Evolutionary conservation across 2,329 filamentous ascomycete genomes (phyloP), one percentile per base, ranked within the genome.

Genomic region (Aspergillus floridensis): DNA sequence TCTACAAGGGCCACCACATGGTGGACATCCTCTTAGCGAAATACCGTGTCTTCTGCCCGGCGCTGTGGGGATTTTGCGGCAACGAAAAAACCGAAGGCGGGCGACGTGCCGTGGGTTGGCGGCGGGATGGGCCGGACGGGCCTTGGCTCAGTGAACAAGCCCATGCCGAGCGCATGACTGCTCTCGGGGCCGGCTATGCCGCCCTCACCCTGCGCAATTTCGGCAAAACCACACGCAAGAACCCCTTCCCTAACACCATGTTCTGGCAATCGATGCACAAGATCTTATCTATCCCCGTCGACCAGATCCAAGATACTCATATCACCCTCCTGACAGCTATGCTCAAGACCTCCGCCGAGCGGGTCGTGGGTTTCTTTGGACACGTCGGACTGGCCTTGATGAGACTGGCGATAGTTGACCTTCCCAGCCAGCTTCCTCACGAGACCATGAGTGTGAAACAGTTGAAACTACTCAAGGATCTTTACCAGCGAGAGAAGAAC

Each of bases 21-120:
- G 88, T 92, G 55, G 91, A 96, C 71, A 90, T 98, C 60, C 81
- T 98, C 31, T 88, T 96, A 69, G 88, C 93, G 57, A 97, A 98
- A 74, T 90, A 91, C 69, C 87, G 92, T 60, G 81, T 90, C 16
- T 82, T 86, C 3, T 96, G 92, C 68, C 93, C 95, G 0, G 88
- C 92, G 1, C 80, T 99, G 0, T 98, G 96, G 72, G 93, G 93
- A 19, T 86, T 93, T 64, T 83, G 86, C 48, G 93, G 91, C 24
- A 86, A 81, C 62, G 91, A 96, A 72, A 87, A 82, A 62, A 96
- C 88, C 0, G 83, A 86, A 49, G 80, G 81, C 11, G 92, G 91
- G 1, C 84, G 88, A 12, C 66, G 76, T 19, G 82, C 84, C n/a
- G 76, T 96, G 2, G 92, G 91, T 0, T 96, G 92, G 91, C 84